Percentiles rank a stretch among this genome's conserved stretches.
Evolutionary conservation across 1,139 yeast species (phyloP).

Genomic region (Yamadazyma siamensis): DNA sequence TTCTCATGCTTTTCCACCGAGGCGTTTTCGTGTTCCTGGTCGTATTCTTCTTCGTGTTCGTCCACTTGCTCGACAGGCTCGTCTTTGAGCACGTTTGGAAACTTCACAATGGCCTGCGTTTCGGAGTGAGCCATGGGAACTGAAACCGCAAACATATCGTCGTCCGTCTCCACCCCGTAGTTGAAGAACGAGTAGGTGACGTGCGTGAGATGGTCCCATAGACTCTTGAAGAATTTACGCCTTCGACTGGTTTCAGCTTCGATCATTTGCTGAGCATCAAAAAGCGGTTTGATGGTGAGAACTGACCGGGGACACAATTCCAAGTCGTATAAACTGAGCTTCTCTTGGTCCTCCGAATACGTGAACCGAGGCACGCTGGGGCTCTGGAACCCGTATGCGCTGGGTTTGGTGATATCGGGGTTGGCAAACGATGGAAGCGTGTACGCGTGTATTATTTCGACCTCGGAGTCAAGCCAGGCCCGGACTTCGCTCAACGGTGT

Average conservation of each 20-base stretch:
- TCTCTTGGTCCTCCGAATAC: constrained; percentile 51
- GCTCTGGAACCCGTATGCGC: constrained; percentile 35
- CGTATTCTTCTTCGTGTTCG: not conserved
- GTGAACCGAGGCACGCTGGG: constrained; percentile 37
- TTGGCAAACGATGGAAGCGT: constrained; percentile 38
- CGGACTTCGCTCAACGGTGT: constrained; percentile 55
- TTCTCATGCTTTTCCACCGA: no score
- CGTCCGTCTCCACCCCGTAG: constrained; percentile 27
- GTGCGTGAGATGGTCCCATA: constrained; percentile 19
- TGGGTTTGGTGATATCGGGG: constrained; percentile 30
- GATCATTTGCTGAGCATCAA: constrained; percentile 19
- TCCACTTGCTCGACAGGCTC: not conserved
- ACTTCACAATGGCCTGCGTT: no score
- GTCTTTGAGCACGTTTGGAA: no score
- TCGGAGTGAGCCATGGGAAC: no score
- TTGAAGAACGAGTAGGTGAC: constrained; percentile 44
- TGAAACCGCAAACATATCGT: no score
- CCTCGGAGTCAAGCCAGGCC: constrained; percentile 55
- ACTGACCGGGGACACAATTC: constrained; percentile 66
- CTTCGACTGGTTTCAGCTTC: constrained; percentile 1
- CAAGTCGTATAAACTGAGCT: constrained; percentile 41
- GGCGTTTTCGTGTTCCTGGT: not conserved
- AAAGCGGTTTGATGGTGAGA: constrained; percentile 57
- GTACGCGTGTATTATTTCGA: constrained; percentile 22
- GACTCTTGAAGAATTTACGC: constrained; percentile 6